phyloP scores from a whole-genome alignment of 805 yeast genomes.

The Saccharomycopsis sp. region DNA sequence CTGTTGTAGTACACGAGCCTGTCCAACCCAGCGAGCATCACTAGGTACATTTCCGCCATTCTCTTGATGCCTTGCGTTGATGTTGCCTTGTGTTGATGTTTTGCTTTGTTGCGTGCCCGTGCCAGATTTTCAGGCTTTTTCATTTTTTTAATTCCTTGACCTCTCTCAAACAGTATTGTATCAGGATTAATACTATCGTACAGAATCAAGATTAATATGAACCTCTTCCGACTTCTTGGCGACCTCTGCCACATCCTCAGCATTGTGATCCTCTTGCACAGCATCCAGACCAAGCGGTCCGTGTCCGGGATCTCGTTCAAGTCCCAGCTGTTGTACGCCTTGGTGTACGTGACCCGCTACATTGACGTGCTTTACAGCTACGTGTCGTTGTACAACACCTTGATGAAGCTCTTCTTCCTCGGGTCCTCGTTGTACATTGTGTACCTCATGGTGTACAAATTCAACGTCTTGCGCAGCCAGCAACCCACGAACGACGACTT shows the following conservation, averaged over 20 bases:
- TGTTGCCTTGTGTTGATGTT: no score
- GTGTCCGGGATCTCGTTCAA: slow-evolving; percentile 81
- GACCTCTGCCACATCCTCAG: slow-evolving; percentile 80
- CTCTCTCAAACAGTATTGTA: no score
- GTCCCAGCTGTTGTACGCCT: slow-evolving; percentile 71
- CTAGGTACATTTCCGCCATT: no score
- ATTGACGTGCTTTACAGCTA: slow-evolving; percentile 49
- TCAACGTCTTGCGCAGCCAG: slow-evolving; percentile 42
- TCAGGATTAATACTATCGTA: no score
- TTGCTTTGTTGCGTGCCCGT: no score
- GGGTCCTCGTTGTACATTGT: slow-evolving; percentile 67
- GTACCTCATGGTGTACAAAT: slow-evolving; percentile 56
- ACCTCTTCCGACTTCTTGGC: slow-evolving; percentile 43
- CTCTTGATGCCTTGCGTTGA: no score
- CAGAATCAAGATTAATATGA: no score
- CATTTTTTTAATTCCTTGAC: no score
- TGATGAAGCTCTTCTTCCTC: slow-evolving; percentile 78
- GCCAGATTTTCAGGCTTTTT: no score
- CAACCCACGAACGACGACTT: slow-evolving; percentile 64
- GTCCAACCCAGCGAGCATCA: no score
- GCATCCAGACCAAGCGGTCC: slow-evolving; percentile 55
- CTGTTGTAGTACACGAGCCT: no score
- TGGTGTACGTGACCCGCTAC: slow-evolving; percentile 69
- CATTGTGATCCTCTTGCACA: slow-evolving; percentile 62
- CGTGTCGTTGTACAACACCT: slow-evolving; percentile 62